phyloP scores from a whole-genome alignment of 1,284 basidiomycete species.

The Ustilago sp. region DNA sequence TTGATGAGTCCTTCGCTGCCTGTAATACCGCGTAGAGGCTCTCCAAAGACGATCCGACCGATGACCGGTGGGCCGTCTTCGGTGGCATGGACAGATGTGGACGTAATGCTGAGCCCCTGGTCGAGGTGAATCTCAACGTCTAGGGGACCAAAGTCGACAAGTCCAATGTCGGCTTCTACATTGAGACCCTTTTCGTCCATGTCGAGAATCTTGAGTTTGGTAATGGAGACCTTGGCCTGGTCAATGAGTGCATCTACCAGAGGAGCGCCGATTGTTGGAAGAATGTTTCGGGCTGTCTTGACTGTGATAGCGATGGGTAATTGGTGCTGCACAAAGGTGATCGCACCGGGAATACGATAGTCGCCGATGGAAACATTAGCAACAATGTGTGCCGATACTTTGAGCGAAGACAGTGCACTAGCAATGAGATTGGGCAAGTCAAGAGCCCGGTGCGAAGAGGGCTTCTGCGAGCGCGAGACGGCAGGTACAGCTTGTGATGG shows the following conservation, averaged over 20 bases:
- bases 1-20: conserved; percentile 32
- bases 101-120: conserved; percentile 35
- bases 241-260: conserved; percentile 56
- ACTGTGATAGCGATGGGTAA: conserved; percentile 59
- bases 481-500: background rate
- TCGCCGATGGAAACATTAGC: conserved; percentile 49
- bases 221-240: conserved; percentile 47
- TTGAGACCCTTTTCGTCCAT: conserved; percentile 57
- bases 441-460: conserved; percentile 14
- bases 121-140: conserved; percentile 49
- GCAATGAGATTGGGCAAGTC: conserved; percentile 48
- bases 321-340: conserved; percentile 53
- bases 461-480: background rate
- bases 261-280: conserved; percentile 54
- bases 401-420: conserved; percentile 46
- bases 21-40: conserved; percentile 43
- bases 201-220: conserved; percentile 47
- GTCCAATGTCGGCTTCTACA: conserved; percentile 45
- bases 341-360: conserved; percentile 51
- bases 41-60: conserved; percentile 39
- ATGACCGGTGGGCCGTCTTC: conserved; percentile 21
- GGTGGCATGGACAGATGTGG: background rate
- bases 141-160: conserved; percentile 58
- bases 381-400: conserved; percentile 50
- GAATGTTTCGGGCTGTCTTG: conserved; percentile 50